These are phyloP conservation scores for Imleria badia DNA, from an alignment of 768 basidiomycete species.

Conservation along the genomic window DNA sequence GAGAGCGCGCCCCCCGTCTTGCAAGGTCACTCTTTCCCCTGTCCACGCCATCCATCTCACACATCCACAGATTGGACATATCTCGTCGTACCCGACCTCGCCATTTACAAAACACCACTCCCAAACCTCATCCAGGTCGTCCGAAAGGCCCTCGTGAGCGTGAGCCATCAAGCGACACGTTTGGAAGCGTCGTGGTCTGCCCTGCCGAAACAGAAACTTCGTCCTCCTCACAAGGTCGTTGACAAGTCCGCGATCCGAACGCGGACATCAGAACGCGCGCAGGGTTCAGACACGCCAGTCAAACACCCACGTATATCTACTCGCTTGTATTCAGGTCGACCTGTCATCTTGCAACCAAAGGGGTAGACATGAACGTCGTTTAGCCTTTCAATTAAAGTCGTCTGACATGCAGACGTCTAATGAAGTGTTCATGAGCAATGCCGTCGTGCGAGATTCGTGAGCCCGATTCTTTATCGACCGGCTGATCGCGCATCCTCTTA, in stretches of 20 bases:
- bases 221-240: background rate
- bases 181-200: slow-evolving; percentile 17
- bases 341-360: background rate
- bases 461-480: no score
- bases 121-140: slow-evolving; percentile 23
- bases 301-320: background rate
- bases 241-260: background rate
- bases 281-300: background rate
- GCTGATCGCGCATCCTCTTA: slow-evolving; percentile 18
- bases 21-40: slow-evolving; percentile 15
- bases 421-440: no score
- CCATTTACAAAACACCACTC: slow-evolving; percentile 26
- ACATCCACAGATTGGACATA: slow-evolving; percentile 27
- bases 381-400: no score
- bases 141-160: slow-evolving; percentile 18
- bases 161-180: slow-evolving; percentile 7
- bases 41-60: background rate
- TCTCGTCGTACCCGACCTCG: slow-evolving; percentile 24
- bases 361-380: no score
- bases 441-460: no score
- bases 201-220: background rate
- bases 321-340: slow-evolving; percentile 1
- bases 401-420: no score
- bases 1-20: slow-evolving; percentile 4
- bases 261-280: background rate